A percentile compares a stretch with the other conserved stretches of the same genome.
Conservation (phyloP, 805 yeast genomes). For the Cyberlindnera sargentensis region DNA sequence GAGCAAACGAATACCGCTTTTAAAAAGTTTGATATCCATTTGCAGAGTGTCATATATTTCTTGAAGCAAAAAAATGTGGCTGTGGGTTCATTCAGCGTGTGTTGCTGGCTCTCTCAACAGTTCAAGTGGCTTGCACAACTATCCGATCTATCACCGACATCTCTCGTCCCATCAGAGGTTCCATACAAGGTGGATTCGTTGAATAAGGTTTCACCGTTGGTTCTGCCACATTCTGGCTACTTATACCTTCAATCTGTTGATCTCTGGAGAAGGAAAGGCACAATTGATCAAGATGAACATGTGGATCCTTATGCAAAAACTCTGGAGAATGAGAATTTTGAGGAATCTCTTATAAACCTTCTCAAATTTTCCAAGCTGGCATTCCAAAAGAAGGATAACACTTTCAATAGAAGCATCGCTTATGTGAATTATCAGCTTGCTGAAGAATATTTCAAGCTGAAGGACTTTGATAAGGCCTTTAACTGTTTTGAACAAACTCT, state of each 20-base stretch:
- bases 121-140: conserved; percentile 60
- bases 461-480: conserved; percentile 34
- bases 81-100: conserved; percentile 24
- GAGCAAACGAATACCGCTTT: conserved; percentile 55
- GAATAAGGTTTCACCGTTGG: conserved; percentile 22
- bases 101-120: conserved; percentile 57
- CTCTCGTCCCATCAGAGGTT: conserved; percentile 31
- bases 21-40: conserved; percentile 58
- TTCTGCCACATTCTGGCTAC: conserved; percentile 39
- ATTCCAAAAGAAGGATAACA: conserved; percentile 28
- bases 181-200: conserved; percentile 26
- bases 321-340: conserved; percentile 1
- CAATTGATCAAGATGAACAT: conserved; percentile 3
- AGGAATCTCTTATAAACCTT: conserved; percentile 21
- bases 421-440: conserved; percentile 45
- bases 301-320: background rate
- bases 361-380: conserved; percentile 31
- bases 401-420: conserved; percentile 32
- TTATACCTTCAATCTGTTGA: conserved; percentile 34
- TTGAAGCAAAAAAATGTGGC: conserved; percentile 24
- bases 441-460: conserved; percentile 31
- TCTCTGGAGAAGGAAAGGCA: conserved; percentile 22
- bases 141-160: conserved; percentile 39
- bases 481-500: conserved; percentile 34
- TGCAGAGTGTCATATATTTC: conserved; percentile 40